Evolutionary conservation across 2,329 filamentous ascomycete genomes (phyloP).

Genomic region (Ceratocystis destructans): DNA sequence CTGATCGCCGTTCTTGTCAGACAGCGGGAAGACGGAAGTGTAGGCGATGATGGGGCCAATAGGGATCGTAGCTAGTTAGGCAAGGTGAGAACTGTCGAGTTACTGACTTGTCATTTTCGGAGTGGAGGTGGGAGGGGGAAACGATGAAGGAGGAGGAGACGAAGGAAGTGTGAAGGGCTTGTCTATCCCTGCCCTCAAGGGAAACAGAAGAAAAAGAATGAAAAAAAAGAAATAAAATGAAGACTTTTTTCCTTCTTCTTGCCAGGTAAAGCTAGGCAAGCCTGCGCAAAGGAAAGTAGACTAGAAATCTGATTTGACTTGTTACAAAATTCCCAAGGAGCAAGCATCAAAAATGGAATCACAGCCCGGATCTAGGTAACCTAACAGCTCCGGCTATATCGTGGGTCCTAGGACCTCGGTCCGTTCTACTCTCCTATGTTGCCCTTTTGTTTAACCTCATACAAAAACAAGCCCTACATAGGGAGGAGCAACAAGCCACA

Average conservation of each 20-base stretch:
- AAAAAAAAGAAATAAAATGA: neutral
- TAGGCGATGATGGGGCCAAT: neutral
- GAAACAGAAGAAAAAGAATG: neutral
- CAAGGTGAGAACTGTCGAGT: neutral
- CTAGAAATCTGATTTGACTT: neutral
- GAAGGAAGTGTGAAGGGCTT: neutral
- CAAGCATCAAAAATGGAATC: too few relatives aligned
- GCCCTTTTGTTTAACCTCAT: neutral
- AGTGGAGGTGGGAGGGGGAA: too few relatives aligned
- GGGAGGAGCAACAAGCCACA: neutral
- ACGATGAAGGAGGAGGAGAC: neutral
- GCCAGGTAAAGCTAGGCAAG: neutral
- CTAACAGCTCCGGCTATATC: too few relatives aligned
- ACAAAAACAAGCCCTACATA: neutral
- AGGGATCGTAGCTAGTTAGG: neutral
- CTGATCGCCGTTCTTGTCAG: conserved; percentile 6
- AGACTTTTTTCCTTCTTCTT: too few relatives aligned
- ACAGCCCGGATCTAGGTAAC: too few relatives aligned
- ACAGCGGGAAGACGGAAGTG: neutral
- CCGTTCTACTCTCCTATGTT: neutral
- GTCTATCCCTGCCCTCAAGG: neutral
- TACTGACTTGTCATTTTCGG: too few relatives aligned
- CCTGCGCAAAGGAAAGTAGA: neutral
- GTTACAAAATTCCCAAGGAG: neutral
- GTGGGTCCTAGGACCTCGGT: too few relatives aligned